Percentiles rank a stretch among this genome's conserved stretches.
phyloP scores from a whole-genome alignment of 2,329 filamentous ascomycete species.

The Nectriaceae sp. region DNA sequence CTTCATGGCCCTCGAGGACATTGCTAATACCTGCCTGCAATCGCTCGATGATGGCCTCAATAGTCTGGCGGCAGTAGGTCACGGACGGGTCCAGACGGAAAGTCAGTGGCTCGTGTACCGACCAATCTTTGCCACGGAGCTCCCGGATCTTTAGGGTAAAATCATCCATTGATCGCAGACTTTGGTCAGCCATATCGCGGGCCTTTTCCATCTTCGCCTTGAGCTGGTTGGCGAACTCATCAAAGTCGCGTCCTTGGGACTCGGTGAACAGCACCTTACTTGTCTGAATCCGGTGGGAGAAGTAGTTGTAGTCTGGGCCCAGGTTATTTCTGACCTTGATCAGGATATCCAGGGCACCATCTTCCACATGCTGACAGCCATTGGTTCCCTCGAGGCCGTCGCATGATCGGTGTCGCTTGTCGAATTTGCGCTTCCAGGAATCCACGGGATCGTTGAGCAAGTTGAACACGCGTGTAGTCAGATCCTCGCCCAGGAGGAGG shows the following conservation, averaged over 20 bases:
- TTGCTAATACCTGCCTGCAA: constrained; percentile 53
- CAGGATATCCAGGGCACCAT: constrained; percentile 47
- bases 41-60: constrained; percentile 52
- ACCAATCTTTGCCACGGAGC: constrained; percentile 48
- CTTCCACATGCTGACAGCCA: constrained; percentile 42
- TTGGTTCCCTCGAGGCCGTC: constrained; percentile 37
- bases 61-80: constrained; percentile 45
- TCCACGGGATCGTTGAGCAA: constrained; percentile 44
- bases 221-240: constrained; percentile 44
- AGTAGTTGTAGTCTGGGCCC: constrained; percentile 48
- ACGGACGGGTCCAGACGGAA: constrained; percentile 45
- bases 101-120: constrained; percentile 46
- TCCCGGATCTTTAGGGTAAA: constrained; percentile 50
- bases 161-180: constrained; percentile 45
- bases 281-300: constrained; percentile 45
- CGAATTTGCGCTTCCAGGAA: constrained; percentile 42
- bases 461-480: constrained; percentile 48
- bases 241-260: constrained; percentile 43
- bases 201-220: constrained; percentile 38
- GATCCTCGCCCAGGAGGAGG: constrained; percentile 45
- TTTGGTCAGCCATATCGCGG: constrained; percentile 44
- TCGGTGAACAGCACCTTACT: constrained; percentile 49
- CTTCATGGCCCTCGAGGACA: constrained; percentile 48
- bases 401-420: constrained; percentile 40
- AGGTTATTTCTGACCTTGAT: constrained; percentile 52